Evolutionary conservation across 1,139 yeast genomes (phyloP).

Genomic region (Blastobotrys elegans): DNA sequence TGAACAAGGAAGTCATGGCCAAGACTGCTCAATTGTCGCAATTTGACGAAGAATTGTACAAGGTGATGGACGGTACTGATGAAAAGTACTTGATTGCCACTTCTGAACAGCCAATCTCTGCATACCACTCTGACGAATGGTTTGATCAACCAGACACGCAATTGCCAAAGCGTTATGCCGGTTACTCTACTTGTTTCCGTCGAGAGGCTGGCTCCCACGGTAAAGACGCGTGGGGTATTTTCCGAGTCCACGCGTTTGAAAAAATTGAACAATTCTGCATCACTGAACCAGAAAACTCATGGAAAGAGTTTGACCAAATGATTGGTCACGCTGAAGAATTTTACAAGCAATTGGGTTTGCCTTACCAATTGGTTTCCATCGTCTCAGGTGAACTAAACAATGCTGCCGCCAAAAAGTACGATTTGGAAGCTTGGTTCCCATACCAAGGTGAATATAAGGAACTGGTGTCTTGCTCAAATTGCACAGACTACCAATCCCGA

Average conservation of each 20-base stretch:
- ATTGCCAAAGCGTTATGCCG: slow-evolving; percentile 89
- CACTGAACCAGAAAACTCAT: slow-evolving; percentile 96
- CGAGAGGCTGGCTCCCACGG: slow-evolving; percentile 99
- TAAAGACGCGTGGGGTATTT: slow-evolving; percentile 99
- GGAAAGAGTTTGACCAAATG: slow-evolving; percentile 97
- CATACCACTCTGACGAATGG: slow-evolving; percentile 98
- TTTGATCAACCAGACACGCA: slow-evolving; percentile 97
- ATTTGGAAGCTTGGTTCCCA: slow-evolving; percentile 99
- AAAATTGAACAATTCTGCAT: slow-evolving; percentile 91
- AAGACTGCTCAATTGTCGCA: slow-evolving; percentile 97
- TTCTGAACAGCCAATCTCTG: slow-evolving; percentile 98
- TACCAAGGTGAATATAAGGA: slow-evolving; percentile 98
- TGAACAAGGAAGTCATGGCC: slow-evolving; percentile 99
- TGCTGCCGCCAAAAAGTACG: slow-evolving; percentile 98
- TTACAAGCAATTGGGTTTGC: slow-evolving; percentile 85
- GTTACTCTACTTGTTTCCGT: slow-evolving; percentile 97
- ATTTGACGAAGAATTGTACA: slow-evolving; percentile 95
- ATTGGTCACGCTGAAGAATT: slow-evolving; percentile 86
- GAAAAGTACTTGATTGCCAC: slow-evolving; percentile 98
- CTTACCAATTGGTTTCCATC: slow-evolving; percentile 96
- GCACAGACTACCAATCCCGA: slow-evolving; percentile 99
- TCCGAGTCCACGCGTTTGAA: slow-evolving; percentile 98
- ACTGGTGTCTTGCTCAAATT: slow-evolving; percentile 95
- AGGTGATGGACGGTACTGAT: slow-evolving; percentile 94
- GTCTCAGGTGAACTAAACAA: slow-evolving; percentile 98